phyloP scores from a whole-genome alignment of 2,329 filamentous ascomycete genomes.

The Scopulariopsis brevicaulis region DNA sequence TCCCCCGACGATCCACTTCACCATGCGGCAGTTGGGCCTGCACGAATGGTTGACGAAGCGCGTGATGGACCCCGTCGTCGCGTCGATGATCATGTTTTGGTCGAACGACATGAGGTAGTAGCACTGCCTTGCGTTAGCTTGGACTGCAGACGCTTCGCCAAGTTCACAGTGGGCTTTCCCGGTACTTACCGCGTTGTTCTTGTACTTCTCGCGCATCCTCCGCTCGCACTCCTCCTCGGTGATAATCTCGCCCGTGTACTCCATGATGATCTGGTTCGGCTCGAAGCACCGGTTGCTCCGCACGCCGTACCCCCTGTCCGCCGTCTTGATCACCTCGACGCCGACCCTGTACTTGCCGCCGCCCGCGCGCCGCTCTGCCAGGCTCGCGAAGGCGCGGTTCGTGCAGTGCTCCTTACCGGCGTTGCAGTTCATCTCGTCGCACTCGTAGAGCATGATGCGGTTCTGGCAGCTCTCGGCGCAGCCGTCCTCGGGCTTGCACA shows the following conservation, averaged over 20 bases:
- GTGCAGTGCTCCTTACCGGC: slow-evolving; percentile 62
- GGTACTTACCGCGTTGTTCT: slow-evolving; percentile 70
- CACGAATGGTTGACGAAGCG: slow-evolving; percentile 98
- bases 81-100: slow-evolving; percentile 97
- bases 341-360: slow-evolving; percentile 85
- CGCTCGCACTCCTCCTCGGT: slow-evolving; percentile 88
- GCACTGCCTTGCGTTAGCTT: slow-evolving; percentile 42
- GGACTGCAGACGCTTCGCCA: neutral
- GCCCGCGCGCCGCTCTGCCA: slow-evolving; percentile 62
- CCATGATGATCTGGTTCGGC: slow-evolving; percentile 91
- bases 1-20: slow-evolving; percentile 91
- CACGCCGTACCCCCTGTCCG: slow-evolving; percentile 81
- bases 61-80: slow-evolving; percentile 88
- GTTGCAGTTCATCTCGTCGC: slow-evolving; percentile 80
- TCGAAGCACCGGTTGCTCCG: slow-evolving; percentile 81
- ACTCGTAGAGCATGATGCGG: slow-evolving; percentile 94
- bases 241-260: slow-evolving; percentile 96
- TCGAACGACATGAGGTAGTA: slow-evolving; percentile 99
- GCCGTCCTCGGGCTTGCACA: slow-evolving; percentile 65
- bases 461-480: slow-evolving; percentile 91
- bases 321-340: slow-evolving; percentile 88
- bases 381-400: slow-evolving; percentile 78
- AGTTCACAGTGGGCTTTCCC: neutral
- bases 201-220: slow-evolving; percentile 88
- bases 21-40: slow-evolving; percentile 93